Evolutionary conservation across 2,329 filamentous ascomycete genomes (phyloP).

Genomic region (Talaromyces sp.): DNA sequence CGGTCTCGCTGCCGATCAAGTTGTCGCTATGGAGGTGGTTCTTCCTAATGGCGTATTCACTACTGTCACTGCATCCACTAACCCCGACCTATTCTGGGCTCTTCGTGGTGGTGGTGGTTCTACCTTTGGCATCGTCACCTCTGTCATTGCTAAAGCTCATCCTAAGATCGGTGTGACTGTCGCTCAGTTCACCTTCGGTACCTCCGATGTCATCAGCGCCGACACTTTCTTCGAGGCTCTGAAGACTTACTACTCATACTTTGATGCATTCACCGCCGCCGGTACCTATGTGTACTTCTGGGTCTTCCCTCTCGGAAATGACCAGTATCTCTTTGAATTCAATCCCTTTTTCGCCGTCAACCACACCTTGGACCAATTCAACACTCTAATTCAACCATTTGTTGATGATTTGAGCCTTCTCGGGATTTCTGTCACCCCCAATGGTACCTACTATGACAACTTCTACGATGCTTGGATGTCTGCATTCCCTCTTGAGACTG

Average conservation of each 20-base stretch:
- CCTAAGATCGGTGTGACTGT: conserved; percentile 28
- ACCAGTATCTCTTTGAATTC: conserved; percentile 9
- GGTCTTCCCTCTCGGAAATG: conserved; percentile 20
- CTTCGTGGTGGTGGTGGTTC: conserved; percentile 53
- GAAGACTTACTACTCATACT: conserved; percentile 28
- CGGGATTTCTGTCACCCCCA: conserved; percentile 26
- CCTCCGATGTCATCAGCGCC: conserved; percentile 22
- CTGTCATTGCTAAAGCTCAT: conserved; percentile 27
- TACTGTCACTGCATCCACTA: conserved; percentile 16
- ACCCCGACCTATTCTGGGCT: conserved; percentile 49
- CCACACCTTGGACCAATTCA: conserved; percentile 26
- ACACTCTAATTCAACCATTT: conserved; percentile 29
- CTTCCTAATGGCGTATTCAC: conserved; percentile 35
- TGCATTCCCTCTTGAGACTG: conserved; percentile 29
- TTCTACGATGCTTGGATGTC: conserved; percentile 29
- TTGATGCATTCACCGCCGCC: conserved; percentile 27
- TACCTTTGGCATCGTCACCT: conserved; percentile 35
- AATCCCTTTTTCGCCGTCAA: conserved; percentile 27
- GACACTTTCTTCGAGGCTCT: conserved; percentile 32
- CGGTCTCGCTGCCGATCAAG: conserved; percentile 58
- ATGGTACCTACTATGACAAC: conserved; percentile 28
- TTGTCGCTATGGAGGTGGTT: conserved; percentile 57
- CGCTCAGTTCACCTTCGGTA: conserved; percentile 26
- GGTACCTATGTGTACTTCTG: conserved; percentile 35
- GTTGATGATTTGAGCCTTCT: conserved; percentile 26